A percentile compares a stretch with the other conserved stretches of the same genome.
Conservation (phyloP, 2,329 filamentous ascomycete species). For the Trichoderma guizhouense region DNA sequence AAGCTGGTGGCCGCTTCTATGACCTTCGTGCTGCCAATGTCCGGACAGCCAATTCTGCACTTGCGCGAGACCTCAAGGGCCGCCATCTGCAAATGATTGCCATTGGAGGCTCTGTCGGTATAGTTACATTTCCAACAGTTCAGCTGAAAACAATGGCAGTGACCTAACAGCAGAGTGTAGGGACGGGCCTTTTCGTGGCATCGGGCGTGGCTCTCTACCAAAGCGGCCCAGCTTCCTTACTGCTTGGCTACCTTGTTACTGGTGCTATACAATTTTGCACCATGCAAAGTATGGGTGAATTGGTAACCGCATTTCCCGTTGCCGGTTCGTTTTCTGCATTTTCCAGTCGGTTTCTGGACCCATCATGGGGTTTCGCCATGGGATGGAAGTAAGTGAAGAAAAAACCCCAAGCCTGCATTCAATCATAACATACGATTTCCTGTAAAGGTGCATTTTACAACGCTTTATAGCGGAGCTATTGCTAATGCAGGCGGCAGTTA, state of each 20-base stretch:
- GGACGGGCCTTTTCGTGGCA: conserved; percentile 1
- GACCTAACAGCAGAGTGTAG: not conserved
- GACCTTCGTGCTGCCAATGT: conserved; percentile 3
- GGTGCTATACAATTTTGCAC: conserved; percentile 1
- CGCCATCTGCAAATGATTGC: conserved; percentile 6
- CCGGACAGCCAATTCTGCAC: conserved; percentile 2
- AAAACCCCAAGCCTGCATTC: not conserved
- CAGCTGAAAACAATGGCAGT: not conserved
- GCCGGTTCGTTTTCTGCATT: conserved; percentile 5
- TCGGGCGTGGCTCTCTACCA: not conserved
- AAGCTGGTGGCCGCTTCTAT: not conserved
- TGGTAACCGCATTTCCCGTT: not conserved
- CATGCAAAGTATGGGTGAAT: conserved; percentile 2
- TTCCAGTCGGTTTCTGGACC: conserved; percentile 4
- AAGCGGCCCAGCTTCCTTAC: not conserved
- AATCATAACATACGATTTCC: too few relatives aligned
- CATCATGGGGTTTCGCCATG: conserved; percentile 8
- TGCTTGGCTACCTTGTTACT: not conserved
- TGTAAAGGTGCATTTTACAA: not conserved
- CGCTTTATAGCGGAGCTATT: not conserved
- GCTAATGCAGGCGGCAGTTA: not conserved
- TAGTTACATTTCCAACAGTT: not conserved
- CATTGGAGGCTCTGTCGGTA: conserved; percentile 1
- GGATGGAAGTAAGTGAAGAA: not conserved
- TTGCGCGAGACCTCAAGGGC: not conserved